Evolutionary conservation across 768 basidiomycete species (phyloP).

Genomic region (Tulasnella sp.): DNA sequence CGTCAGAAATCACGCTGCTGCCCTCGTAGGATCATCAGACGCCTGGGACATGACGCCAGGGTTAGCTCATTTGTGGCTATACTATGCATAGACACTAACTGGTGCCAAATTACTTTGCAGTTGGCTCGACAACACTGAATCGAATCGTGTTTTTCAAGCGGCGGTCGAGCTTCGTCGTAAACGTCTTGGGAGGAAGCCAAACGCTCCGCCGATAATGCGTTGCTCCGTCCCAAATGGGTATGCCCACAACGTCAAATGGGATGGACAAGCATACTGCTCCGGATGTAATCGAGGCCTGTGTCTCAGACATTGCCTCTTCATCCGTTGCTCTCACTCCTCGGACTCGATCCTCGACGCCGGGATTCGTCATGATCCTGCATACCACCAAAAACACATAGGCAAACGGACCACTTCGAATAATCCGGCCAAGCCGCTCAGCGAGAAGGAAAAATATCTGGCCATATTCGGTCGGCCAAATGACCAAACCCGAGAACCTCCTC

Average conservation of each 20-base stretch:
- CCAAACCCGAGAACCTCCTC: neutral
- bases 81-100: neutral
- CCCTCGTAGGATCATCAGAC: neutral
- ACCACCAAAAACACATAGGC: slow-evolving; percentile 1
- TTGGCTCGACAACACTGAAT: neutral
- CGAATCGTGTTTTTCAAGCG: slow-evolving; percentile 7
- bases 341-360: slow-evolving; percentile 5
- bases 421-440: neutral
- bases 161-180: neutral
- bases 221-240: neutral
- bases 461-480: neutral
- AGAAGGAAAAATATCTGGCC: neutral
- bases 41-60: neutral
- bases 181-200: neutral
- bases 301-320: neutral
- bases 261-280: neutral
- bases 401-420: neutral
- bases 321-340: slow-evolving; percentile 6
- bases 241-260: neutral
- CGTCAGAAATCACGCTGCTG: slow-evolving; percentile 33
- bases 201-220: neutral
- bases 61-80: neutral
- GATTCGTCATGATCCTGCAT: neutral
- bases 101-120: neutral
- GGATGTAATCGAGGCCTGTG: slow-evolving; percentile 10